Percentiles rank a stretch among this genome's conserved stretches.
Evolutionary conservation across 2,329 filamentous ascomycete species (phyloP).

Genomic region (Epichloe gansuensis): DNA sequence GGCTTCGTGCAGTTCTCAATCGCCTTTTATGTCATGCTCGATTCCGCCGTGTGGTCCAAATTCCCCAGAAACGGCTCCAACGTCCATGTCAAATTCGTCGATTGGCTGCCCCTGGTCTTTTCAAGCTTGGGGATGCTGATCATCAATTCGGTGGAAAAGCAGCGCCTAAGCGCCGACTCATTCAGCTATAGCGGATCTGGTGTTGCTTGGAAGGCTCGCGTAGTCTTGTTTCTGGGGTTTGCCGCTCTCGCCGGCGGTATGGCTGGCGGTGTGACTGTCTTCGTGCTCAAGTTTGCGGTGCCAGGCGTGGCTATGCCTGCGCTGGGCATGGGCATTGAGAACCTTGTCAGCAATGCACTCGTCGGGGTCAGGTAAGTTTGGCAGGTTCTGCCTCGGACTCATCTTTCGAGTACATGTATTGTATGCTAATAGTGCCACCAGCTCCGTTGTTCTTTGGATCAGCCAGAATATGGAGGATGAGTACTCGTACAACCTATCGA

Average conservation of each 20-base stretch:
- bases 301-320: constrained; percentile 44
- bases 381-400: background rate
- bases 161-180: constrained; percentile 48
- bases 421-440: constrained; percentile 16
- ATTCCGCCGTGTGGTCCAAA: constrained; percentile 54
- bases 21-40: constrained; percentile 56
- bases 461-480: constrained; percentile 64
- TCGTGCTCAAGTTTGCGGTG: constrained; percentile 53
- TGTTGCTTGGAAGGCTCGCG: constrained; percentile 56
- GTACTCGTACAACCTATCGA: constrained; percentile 53
- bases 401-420: background rate
- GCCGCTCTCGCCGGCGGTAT: constrained; percentile 52
- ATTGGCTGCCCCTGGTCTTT: constrained; percentile 59
- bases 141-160: constrained; percentile 58
- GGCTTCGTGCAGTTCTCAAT: constrained; percentile 43
- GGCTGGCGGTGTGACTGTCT: constrained; percentile 55
- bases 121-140: constrained; percentile 55
- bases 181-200: constrained; percentile 50
- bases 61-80: constrained; percentile 44
- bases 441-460: constrained; percentile 53
- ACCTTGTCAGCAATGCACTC: constrained; percentile 50
- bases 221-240: constrained; percentile 55
- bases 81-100: constrained; percentile 51
- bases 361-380: constrained; percentile 44
- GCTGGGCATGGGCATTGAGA: constrained; percentile 51